Base-by-base conservation (phyloP, 2,329 filamentous ascomycete species). In the Ophiostoma australiae region DNA sequence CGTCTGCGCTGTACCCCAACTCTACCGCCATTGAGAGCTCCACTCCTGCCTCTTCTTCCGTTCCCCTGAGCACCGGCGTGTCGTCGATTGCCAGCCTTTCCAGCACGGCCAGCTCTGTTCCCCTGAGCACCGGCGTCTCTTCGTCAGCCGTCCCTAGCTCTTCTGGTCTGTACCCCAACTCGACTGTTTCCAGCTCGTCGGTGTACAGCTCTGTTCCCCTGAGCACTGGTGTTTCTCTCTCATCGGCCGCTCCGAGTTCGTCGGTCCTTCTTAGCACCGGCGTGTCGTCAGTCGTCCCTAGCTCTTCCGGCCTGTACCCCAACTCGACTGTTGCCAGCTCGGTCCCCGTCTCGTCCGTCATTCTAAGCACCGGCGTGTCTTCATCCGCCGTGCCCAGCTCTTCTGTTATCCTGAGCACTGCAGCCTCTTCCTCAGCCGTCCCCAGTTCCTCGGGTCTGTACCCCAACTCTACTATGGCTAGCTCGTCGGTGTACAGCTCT, bases 261-360 rank as follows among this genome's bases (percentile, higher is more conserved):
- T 58, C 52, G 23, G 31, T 63, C 10, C 58, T 33, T 6, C 33
- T 65, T 5, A 65, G 61, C 33, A 65, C 61, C 5, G 61, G 15
- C 15, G 31, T 10, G 2, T 44, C 37, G 3, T 31, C n/a, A 11
- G 10, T 10, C 4, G 13, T 48, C 37, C 1, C 37, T 23, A 48
- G 63, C 63, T 66, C 61, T 20, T 66, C 63, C 11, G 33, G 39
- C 23, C 39, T 37, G 15, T 67, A 15, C 23, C n/a, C 39, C 1
- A 39, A 39, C n/a, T 39, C 39, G 37, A 67, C 63, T 20, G 35
- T 35, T 20, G 27, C 61, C 20, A 65, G 61, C 61, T 65, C 61
- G 15, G 2, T 13, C 3, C 41, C 44, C 7, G 17, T 48, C 17
- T n/a, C 44, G 5, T 48, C 41, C 13, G 41, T 44, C 13, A 44